Evolutionary conservation across 345 rosid genomes (phyloP), one percentile per base, ranked within the genome.

Genomic region (Citrus unshiu): DNA sequence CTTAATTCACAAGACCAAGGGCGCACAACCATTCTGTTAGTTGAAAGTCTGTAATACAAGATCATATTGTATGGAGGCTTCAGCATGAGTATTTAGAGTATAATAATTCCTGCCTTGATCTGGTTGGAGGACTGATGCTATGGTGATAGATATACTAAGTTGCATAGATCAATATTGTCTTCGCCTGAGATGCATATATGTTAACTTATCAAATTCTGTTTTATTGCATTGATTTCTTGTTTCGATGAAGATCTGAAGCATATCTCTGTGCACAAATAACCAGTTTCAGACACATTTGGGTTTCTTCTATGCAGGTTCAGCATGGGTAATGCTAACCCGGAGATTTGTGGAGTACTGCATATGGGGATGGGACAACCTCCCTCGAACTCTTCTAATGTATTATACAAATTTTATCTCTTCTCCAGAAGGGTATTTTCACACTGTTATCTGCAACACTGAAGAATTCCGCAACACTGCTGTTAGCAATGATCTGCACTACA

Each of bases 361-460:
- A 76, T 90, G 95, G 93, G 96, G 97, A 67, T 91, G 95, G 97
- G 96, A 93, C 70, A 95, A 91, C 75, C 88, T 93, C 75, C 97
- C 98, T 0, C 86, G 98, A 72, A 91, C 96, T 16, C 79, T 89
- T 79, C 87, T 95, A 40, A 89, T 93, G 98, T 93, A 95, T 78
- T 93, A 95, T 77, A 87, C 95, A 5, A 95, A 91, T 77, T 95
- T 95, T 46, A 74, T 95, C 19, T 95, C 97, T 66, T 95, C 98
- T 24, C 97, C 98, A 4, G 98, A 93, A 90, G 98, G 98, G n/a
- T 95, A 95, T 79, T 95, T 95, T 83, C 97, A 95, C 79, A 95
- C 98, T 9, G 92, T 95, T 72, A 87, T 93, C 54, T 95, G 98
- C 89, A 91, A 90, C 82, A 83, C 81, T 19, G 90, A 89, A 43